Evolutionary conservation across 2,329 filamentous ascomycete species (phyloP), one percentile per base, ranked within the genome.

Genomic region (Aureobasidium vineae): DNA sequence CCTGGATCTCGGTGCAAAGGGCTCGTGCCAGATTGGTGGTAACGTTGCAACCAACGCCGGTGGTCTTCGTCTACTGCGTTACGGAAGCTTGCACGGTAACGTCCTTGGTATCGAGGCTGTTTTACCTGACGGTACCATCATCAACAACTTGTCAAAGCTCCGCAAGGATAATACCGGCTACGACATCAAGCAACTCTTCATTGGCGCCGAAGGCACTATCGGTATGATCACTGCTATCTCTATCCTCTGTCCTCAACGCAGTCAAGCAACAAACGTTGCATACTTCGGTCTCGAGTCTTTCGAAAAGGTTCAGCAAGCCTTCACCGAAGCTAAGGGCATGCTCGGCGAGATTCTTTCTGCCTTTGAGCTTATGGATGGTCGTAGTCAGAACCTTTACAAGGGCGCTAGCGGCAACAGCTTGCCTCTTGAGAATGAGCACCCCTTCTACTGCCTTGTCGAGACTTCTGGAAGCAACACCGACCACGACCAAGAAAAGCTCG

Each of bases 91-190:
- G 70, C 95, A 99, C 78, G 95, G 95, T 26, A 97, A 85, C 66
- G 92, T 98, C 1, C 84, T 99, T 19, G 95, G 95, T 31, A 83
- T 99, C 61, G 94, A 99, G 80, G 95, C 90, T 23, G 96, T 99
- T 10, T 83, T 99, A 47, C 91, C 95, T 0, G 91, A 99, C 75
- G 95, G 95, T 64, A 97, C 92, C 7, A 85, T 99, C 71, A 84
- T 99, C 53, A 88, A 98, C 72, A 92, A 97, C 72, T 86, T 99
- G 38, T 90, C 87, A 71, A 93, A 86, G 68, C 83, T 99, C 67
- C 88, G 95, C 71, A 99, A 99, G 83, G 98, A 99, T 83, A 99
- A 99, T 81, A 99, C 95, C 1, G 95, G 95, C 33, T 99, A 98
- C 79, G 96, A 99, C 76, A 79, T 97, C 66, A 97, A 97, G 82